Evolutionary conservation across 148 eudicot species (phyloP), one percentile per base, ranked within the genome.

Genomic region (Selenicereus undatus): DNA sequence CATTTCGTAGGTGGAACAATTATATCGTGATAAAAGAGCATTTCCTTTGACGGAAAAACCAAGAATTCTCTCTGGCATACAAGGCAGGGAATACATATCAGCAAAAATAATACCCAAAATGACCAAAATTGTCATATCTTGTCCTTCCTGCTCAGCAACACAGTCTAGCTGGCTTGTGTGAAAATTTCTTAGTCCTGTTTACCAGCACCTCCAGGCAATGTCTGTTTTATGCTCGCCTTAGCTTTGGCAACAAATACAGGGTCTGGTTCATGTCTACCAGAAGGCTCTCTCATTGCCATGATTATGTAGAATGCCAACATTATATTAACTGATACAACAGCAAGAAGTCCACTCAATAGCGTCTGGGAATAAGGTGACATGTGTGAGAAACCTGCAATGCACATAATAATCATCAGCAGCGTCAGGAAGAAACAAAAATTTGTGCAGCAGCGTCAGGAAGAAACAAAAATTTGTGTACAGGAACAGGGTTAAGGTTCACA

Each of bases 281-380:
- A 73, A 11, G 97, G 93, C 85, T 94, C 98, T 86, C 82, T 93
- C 91, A 93, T 85, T 51, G 97, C 97, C 91, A 90, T 81, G 75
- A 69, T 90, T 51, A 94, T 91, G 85, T 93, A 94, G 76, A 91
- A 83, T 72, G 88, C 97, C 60, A 93, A 87, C 56, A 93, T 90
- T 75, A 90, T 82, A 66, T 94, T 94, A n/a, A 94, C 97, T 11
- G 98, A 93, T 75, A 94, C 65, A 12, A 94, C 97, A n/a, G 98
- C 98, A 60, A 94, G 87, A 76, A 94, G 84, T 29, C 98, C 98
- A 82, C 98, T 94, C 84, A 92, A 73, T 48, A 92, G 81, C 6
- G 91, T 92, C 89, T 86, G 27, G 26, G 95, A 83, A 79, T 84
- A 82, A n/a, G 95, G 85, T 17, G 95, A 90, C 74, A 94, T 80